Percentiles rank a stretch among this genome's conserved stretches.
phyloP scores from a whole-genome alignment of 2,329 filamentous ascomycete species.

The Colletotrichum agaves region DNA sequence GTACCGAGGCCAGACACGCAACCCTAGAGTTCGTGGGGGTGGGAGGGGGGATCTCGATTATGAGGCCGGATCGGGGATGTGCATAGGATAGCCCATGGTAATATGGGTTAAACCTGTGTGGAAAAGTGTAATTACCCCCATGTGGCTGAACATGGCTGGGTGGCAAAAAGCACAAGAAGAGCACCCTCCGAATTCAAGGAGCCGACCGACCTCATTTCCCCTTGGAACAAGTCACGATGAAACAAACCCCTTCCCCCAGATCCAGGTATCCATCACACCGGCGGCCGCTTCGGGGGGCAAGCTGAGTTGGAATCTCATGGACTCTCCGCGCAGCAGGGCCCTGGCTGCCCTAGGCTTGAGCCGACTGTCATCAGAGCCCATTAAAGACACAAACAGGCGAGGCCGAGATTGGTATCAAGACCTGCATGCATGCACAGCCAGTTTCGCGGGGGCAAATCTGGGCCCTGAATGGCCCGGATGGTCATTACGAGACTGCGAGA shows the following conservation, averaged over 20 bases:
- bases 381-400: conserved; percentile 20
- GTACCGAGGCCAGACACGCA: conserved; percentile 2
- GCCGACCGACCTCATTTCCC: conserved; percentile 23
- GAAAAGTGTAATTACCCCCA: no score
- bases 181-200: conserved; percentile 12
- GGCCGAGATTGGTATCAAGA: conserved; percentile 24
- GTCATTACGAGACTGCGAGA: conserved; percentile 13
- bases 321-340: not conserved
- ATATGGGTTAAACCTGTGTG: no score
- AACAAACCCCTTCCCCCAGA: conserved; percentile 26
- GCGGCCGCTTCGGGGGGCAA: conserved; percentile 13
- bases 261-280: conserved; percentile 8
- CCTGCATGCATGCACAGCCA: conserved; percentile 33
- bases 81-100: no score
- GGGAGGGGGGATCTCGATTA: conserved; percentile 34
- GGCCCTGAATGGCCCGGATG: conserved; percentile 10
- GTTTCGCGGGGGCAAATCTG: conserved; percentile 31
- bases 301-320: conserved; percentile 12
- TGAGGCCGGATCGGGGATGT: conserved; percentile 24
- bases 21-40: conserved; percentile 7
- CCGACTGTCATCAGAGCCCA: not conserved
- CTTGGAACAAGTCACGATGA: conserved; percentile 9
- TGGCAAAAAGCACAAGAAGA: not conserved
- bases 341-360: conserved; percentile 12
- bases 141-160: no score